Evolutionary conservation across 805 yeast genomes (phyloP), one percentile per base, ranked within the genome.

Genomic region (Pichia heedii): DNA sequence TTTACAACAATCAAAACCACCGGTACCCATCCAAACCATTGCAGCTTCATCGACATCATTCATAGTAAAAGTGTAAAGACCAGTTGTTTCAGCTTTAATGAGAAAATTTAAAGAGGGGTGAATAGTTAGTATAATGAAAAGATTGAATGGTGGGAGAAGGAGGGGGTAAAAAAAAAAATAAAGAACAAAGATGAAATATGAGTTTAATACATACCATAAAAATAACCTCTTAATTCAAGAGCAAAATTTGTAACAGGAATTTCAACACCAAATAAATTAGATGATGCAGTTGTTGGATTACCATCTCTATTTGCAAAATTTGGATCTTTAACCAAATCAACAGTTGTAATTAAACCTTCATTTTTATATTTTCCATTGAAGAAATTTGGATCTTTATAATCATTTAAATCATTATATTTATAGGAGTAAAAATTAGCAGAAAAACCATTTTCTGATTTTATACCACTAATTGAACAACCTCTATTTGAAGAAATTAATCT

Each of bases 1-100:
- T 27, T 51, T 45, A 52, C 69, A 60, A 51, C 74, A 69, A 24
- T 56, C 56, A 21, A 67, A 58, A 15, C 62, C 62, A 43, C 52
- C 55, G 10, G 58, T 57, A 35, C 65, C 66, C 41, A 60, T 46
- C 38, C 52, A 54, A 36, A 67, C 61, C 50, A 57, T 57, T 18
- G 52, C 62, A 19, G 54, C 49, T 49, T 65, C 68, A 53, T 64
- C 69, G 21, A 56, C 54, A 11, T 33, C 33, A 7, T 36, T 30
- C 16, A 62, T 43, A 13, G 40, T 30, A 37, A 64, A 50, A 0
- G 49, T 42, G 39, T 60, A 65, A 9, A 51, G 40, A 46, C 69
- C 69, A 18, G 59, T 48, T 19, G 43, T 48, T 6, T 50, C 39
- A n/a, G 69, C 65, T 37, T 36, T 32, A 47, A 26, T 26, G 30